These are phyloP conservation scores for Penicillium expansum DNA, from an alignment of 2,329 filamentous ascomycete species.

Conservation along the genomic window DNA sequence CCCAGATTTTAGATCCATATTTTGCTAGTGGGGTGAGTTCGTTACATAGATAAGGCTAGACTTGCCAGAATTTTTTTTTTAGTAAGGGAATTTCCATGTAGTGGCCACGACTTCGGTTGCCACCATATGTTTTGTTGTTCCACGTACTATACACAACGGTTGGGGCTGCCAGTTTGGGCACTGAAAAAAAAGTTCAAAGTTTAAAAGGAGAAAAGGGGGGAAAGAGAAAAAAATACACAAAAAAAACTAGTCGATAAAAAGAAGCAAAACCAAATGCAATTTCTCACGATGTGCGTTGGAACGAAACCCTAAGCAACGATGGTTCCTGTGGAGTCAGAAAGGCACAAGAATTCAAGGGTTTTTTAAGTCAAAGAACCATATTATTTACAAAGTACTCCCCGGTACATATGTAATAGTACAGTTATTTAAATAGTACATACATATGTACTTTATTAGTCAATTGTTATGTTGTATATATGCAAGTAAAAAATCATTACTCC, in stretches of 20 bases:
- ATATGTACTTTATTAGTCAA: too few species aligned
- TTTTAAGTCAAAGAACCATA: not conserved
- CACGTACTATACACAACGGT: not conserved
- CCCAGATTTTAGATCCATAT: conserved; percentile 28
- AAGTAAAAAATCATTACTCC: too few species aligned
- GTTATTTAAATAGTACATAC: too few species aligned
- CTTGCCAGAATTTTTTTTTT: not conserved
- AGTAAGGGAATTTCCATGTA: not conserved
- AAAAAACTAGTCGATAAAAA: not conserved
- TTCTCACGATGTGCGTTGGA: not conserved
- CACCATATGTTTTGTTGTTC: not conserved
- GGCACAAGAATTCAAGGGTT: not conserved
- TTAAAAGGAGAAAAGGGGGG: not conserved
- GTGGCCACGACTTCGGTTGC: not conserved
- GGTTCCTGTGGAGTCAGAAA: not conserved
- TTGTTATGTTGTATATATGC: too few species aligned
- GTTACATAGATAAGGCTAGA: not conserved
- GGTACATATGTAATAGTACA: not conserved
- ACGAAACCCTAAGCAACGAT: not conserved
- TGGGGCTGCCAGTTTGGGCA: conserved; percentile 4
- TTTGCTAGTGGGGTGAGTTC: conserved; percentile 22
- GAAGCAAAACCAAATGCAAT: not conserved
- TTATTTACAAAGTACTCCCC: too few species aligned
- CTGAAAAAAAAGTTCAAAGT: not conserved
- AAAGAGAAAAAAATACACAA: not conserved